These are phyloP conservation scores for Vanrija sp. DNA, from an alignment of 1,284 basidiomycete species.

Conservation along the genomic window DNA sequence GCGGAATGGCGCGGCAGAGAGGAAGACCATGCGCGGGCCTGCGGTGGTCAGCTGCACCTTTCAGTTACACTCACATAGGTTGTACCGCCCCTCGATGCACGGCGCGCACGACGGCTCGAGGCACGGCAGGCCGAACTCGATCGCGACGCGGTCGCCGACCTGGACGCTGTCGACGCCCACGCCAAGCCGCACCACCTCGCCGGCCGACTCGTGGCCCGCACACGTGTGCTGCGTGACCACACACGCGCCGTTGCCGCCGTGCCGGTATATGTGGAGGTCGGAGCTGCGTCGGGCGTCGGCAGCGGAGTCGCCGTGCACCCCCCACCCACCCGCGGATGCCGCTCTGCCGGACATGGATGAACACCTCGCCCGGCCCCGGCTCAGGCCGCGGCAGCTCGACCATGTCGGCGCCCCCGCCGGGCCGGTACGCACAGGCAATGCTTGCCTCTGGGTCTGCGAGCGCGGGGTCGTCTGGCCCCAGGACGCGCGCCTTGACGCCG, in stretches of 20 bases:
- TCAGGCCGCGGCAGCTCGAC: slow-evolving; percentile 43
- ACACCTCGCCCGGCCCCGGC: slow-evolving; percentile 43
- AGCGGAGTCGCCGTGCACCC: no score
- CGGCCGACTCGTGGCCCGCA: slow-evolving; percentile 51
- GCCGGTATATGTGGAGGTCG: slow-evolving; percentile 56
- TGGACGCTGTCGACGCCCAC: slow-evolving; percentile 46
- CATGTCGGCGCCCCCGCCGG: slow-evolving; percentile 43
- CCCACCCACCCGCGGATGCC: slow-evolving; percentile 45
- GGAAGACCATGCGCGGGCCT: slow-evolving; percentile 52
- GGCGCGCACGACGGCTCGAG: slow-evolving; percentile 51
- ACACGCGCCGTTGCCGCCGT: slow-evolving; percentile 50
- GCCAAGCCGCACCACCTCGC: slow-evolving; percentile 51
- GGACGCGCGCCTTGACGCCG: slow-evolving; percentile 14
- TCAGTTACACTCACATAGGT: slow-evolving; percentile 46
- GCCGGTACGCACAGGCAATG: slow-evolving; percentile 47
- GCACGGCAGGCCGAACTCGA: slow-evolving; percentile 56
- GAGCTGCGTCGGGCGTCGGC: slow-evolving; percentile 26
- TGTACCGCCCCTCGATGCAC: slow-evolving; percentile 55
- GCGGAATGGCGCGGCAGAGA: slow-evolving; percentile 53
- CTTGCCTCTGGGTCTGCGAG: slow-evolving; percentile 20
- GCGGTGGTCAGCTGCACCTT: background rate
- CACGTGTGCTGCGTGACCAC: slow-evolving; percentile 49
- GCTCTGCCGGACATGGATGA: slow-evolving; percentile 48
- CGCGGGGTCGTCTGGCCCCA: slow-evolving; percentile 26
- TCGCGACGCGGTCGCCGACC: slow-evolving; percentile 52